Conservation (phyloP, 1,284 basidiomycete species). For the Austroboletus niveus region DNA sequence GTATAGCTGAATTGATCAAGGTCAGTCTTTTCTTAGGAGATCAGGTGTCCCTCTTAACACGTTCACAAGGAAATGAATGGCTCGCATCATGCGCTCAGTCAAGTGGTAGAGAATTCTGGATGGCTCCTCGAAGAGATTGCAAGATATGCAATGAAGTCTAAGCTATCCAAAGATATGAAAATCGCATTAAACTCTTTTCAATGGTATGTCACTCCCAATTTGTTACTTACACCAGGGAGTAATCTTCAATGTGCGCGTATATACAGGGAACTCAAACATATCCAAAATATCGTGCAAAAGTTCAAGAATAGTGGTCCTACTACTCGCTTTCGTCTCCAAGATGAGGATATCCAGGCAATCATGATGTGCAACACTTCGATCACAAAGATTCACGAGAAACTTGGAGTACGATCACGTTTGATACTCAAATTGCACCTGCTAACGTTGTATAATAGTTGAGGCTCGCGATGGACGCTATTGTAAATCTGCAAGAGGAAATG, state of each 20-base stretch:
- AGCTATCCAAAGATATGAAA: constrained; percentile 3
- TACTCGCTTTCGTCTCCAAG: constrained; percentile 12
- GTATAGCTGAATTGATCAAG: constrained; percentile 12
- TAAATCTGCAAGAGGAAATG: constrained; percentile 12
- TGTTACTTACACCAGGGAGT: neutral
- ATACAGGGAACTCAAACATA: constrained; percentile 13
- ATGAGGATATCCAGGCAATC: constrained; percentile 12
- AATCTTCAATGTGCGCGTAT: neutral
- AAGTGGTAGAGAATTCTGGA: constrained; percentile 15
- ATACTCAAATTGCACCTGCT: neutral
- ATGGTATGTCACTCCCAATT: neutral
- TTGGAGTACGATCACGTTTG: constrained; percentile 6
- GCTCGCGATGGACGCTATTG: constrained; percentile 10
- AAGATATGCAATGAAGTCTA: neutral
- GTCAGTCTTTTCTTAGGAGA: neutral
- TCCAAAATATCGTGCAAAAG: constrained; percentile 9
- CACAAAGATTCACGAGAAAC: constrained; percentile 9
- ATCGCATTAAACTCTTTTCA: constrained; percentile 2
- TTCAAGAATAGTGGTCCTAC: constrained; percentile 5
- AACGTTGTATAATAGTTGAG: neutral
- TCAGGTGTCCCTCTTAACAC: neutral
- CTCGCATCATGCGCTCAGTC: constrained; percentile 14
- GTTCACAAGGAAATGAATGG: constrained; percentile 14
- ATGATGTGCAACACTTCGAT: constrained; percentile 11
- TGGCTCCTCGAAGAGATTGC: constrained; percentile 17